phyloP scores from a whole-genome alignment of 768 basidiomycete genomes.

The Tylopilus felleus region DNA sequence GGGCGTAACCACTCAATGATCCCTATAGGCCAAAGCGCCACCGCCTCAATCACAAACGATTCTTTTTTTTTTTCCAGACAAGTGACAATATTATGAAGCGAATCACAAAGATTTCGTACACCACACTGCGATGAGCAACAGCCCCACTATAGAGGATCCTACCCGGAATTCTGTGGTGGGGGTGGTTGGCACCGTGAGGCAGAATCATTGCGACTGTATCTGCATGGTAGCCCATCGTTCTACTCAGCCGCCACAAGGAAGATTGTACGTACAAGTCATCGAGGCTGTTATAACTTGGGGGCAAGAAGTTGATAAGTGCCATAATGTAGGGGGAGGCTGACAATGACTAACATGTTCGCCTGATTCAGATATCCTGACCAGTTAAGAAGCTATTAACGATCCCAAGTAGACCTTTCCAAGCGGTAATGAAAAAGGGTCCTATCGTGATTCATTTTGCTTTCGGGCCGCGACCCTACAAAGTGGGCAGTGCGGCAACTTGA shows the following conservation, averaged over 20 bases:
- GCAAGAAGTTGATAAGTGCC: neutral
- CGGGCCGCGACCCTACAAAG: too few species aligned
- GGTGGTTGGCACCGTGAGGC: too few species aligned
- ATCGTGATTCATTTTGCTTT: too few species aligned
- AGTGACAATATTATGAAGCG: too few species aligned
- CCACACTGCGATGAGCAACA: too few species aligned
- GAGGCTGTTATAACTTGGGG: neutral
- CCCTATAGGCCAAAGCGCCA: neutral
- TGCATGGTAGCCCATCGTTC: too few species aligned
- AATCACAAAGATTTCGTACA: too few species aligned
- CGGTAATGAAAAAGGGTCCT: too few species aligned
- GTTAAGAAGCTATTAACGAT: constrained; percentile 5
- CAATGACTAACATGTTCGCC: neutral
- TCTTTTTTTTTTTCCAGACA: neutral
- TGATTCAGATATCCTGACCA: constrained; percentile 3
- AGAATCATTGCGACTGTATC: too few species aligned
- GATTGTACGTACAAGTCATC: neutral
- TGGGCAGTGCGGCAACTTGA: neutral
- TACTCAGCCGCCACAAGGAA: constrained; percentile 12
- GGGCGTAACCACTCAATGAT: neutral
- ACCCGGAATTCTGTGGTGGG: too few species aligned
- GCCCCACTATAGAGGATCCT: too few species aligned
- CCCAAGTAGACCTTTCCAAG: neutral
- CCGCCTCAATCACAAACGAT: neutral
- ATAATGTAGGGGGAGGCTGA: constrained; percentile 1